Evolutionary conservation across 2,329 filamentous ascomycete species (phyloP).

Genomic region (Chalara sp.): DNA sequence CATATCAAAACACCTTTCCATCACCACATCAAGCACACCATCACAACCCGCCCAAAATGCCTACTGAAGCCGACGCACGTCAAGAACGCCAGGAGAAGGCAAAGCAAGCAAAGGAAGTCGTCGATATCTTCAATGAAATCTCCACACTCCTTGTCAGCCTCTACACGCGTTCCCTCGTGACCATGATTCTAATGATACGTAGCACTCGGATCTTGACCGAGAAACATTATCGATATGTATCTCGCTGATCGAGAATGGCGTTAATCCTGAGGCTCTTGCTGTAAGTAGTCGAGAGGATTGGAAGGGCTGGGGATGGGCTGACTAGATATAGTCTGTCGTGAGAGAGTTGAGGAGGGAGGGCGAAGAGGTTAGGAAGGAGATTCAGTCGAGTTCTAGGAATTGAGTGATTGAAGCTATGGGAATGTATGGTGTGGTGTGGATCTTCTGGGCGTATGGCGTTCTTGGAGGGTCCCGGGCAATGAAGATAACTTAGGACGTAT

Average conservation of each 20-base stretch:
- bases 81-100: conserved; percentile 56
- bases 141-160: conserved; percentile 75
- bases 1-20: not conserved
- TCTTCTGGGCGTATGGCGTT: too few relatives aligned
- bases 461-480: too few relatives aligned
- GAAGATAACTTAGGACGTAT: too few relatives aligned
- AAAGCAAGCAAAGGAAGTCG: conserved; percentile 76
- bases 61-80: conserved; percentile 48
- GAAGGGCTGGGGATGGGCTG: conserved; percentile 4
- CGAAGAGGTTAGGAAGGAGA: conserved; percentile 18
- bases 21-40: not conserved
- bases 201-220: conserved; percentile 93
- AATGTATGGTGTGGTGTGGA: too few relatives aligned
- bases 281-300: conserved; percentile 44
- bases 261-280: conserved; percentile 90
- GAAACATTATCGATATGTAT: conserved; percentile 91
- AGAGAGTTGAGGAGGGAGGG: conserved; percentile 26
- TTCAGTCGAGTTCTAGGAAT: not conserved
- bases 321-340: conserved; percentile 21
- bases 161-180: not conserved
- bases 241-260: conserved; percentile 92
- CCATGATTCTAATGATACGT: not conserved
- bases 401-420: too few relatives aligned
- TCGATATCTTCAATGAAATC: conserved; percentile 79
- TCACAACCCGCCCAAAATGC: conserved; percentile 22